These are phyloP conservation scores for Verticillium albo-atrum DNA, from an alignment of 2,329 filamentous ascomycete genomes.

Conservation along the genomic window DNA sequence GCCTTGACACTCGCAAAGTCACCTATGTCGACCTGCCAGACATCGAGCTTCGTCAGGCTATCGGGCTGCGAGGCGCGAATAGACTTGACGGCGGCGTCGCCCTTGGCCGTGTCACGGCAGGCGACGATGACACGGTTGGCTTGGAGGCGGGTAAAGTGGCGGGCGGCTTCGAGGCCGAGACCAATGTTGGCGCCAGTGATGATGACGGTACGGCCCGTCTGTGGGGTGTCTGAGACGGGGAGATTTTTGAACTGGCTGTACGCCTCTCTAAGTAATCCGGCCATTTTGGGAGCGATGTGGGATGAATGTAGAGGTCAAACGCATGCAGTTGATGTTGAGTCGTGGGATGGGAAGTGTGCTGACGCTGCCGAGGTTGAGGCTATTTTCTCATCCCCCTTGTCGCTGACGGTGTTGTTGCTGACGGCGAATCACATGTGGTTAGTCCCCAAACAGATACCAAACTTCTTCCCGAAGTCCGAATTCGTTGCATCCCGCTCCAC, in stretches of 20 bases:
- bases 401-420: too few species aligned
- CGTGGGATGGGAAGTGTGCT: too few species aligned
- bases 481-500: too few species aligned
- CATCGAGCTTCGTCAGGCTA: neutral
- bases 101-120: conserved; percentile 30
- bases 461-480: too few species aligned
- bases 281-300: too few species aligned
- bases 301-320: too few species aligned
- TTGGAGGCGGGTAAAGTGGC: conserved; percentile 25
- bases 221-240: conserved; percentile 14
- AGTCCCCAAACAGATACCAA: too few species aligned
- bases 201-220: conserved; percentile 24
- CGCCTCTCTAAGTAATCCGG: neutral
- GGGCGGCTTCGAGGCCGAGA: conserved; percentile 31
- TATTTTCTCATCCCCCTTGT: too few species aligned
- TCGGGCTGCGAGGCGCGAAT: conserved; percentile 15
- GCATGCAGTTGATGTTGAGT: too few species aligned
- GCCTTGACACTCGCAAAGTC: neutral
- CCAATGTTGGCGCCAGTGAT: conserved; percentile 37
- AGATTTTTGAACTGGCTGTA: conserved; percentile 6
- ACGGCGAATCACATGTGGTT: too few species aligned
- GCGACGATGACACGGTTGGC: conserved; percentile 30
- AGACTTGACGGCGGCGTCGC: conserved; percentile 31
- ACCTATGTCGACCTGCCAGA: neutral
- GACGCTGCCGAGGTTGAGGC: too few species aligned